Conservation (phyloP, 805 yeast genomes). For the Kockiozyma suomiensis region DNA sequence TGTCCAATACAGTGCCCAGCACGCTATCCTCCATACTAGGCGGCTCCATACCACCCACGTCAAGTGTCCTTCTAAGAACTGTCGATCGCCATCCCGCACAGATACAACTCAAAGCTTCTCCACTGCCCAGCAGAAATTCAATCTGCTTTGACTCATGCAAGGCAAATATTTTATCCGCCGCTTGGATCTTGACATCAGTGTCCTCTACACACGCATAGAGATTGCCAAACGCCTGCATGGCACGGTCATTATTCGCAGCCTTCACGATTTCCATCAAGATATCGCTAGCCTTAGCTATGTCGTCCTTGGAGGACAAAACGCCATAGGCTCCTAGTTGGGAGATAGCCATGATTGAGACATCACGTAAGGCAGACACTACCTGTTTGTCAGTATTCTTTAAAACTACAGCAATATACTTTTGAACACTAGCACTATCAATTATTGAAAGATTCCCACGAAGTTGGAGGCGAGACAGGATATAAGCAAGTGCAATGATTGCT, state of each 20-base stretch:
- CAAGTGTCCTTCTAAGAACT: constrained; percentile 55
- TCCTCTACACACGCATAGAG: constrained; percentile 48
- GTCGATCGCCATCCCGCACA: constrained; percentile 77
- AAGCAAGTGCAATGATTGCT: constrained; percentile 46
- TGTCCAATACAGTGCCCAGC: constrained; percentile 47
- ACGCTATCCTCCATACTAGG: constrained; percentile 31
- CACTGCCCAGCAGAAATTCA: constrained; percentile 76
- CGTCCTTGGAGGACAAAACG: constrained; percentile 37
- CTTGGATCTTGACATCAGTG: constrained; percentile 38
- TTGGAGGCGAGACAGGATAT: constrained; percentile 51
- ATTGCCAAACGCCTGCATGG: constrained; percentile 59
- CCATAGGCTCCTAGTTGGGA: constrained; percentile 49
- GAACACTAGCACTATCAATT: constrained; percentile 44
- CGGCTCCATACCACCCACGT: constrained; percentile 45
- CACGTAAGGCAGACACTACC: constrained; percentile 8
- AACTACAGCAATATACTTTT: constrained; percentile 60
- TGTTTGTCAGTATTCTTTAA: constrained; percentile 7
- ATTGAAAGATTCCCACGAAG: constrained; percentile 42
- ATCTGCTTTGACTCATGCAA: constrained; percentile 67
- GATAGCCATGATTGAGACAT: constrained; percentile 35
- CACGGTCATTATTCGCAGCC: constrained; percentile 57
- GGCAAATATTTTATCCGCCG: constrained; percentile 53
- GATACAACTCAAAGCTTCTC: constrained; percentile 76
- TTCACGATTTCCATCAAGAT: constrained; percentile 41
- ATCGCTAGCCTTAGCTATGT: constrained; percentile 16